A percentile compares a stretch with the other conserved stretches of the same genome.
Conservation (phyloP, 257 asterid genomes). For the Primulina eburnea region DNA sequence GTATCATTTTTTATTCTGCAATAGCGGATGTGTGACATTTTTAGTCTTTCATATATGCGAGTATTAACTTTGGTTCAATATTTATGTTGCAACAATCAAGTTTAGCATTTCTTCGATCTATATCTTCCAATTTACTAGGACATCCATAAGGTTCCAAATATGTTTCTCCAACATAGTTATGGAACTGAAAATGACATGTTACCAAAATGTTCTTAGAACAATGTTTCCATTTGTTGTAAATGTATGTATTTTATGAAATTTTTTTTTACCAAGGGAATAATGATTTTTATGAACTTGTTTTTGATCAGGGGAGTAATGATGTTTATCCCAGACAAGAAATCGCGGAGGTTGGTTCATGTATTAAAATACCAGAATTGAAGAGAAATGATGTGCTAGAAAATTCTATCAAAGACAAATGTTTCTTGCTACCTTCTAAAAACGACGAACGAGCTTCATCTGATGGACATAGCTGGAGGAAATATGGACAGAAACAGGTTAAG, state of each 20-base stretch:
- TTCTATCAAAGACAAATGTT: slow-evolving; percentile 35
- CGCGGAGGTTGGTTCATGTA: slow-evolving; percentile 25
- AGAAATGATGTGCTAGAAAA: slow-evolving; percentile 24
- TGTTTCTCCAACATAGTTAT: not conserved
- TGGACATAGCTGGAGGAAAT: slow-evolving; percentile 87
- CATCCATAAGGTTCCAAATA: not conserved
- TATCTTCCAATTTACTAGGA: not conserved
- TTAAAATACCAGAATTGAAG: slow-evolving; percentile 27
- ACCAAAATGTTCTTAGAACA: not conserved
- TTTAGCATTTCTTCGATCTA: not conserved
- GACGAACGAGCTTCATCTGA: slow-evolving; percentile 53
- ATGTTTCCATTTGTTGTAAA: not conserved
- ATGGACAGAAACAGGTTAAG: slow-evolving; percentile 89
- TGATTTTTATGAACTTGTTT: slow-evolving; percentile 5
- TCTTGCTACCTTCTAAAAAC: slow-evolving; percentile 23
- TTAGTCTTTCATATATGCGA: not conserved
- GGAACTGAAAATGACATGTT: not conserved
- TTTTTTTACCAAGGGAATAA: no score
- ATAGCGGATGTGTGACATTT: no score
- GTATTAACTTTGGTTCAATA: no score
- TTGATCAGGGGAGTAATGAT: slow-evolving; percentile 33
- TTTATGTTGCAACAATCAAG: no score
- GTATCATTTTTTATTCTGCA: no score
- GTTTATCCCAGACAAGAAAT: slow-evolving; percentile 29
- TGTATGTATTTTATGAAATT: not conserved